Evolutionary conservation across 2,329 filamentous ascomycete species (phyloP).

Genomic region (Cladosporium velox): DNA sequence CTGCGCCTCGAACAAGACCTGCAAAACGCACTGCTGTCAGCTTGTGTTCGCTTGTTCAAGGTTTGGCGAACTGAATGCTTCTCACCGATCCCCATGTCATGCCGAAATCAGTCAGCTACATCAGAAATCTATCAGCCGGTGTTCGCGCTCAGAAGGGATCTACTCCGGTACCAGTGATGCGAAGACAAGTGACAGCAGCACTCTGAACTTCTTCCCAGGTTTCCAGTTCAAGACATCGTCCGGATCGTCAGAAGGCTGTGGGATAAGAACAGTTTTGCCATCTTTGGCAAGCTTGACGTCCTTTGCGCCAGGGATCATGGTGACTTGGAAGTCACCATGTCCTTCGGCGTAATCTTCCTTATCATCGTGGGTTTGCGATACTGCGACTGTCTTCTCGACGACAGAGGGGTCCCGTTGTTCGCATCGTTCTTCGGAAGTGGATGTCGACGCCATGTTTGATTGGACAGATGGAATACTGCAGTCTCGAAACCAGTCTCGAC

Average conservation of each 20-base stretch:
- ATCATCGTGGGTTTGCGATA: neutral
- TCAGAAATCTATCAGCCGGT: neutral
- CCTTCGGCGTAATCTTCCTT: neutral
- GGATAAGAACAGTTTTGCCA: slow-evolving; percentile 22
- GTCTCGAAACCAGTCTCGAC: no score
- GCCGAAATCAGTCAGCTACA: neutral
- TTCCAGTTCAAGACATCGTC: slow-evolving; percentile 25
- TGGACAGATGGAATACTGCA: no score
- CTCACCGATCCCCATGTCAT: neutral
- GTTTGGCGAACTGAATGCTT: neutral
- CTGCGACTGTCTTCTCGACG: neutral
- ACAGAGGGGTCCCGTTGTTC: neutral
- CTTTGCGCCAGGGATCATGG: neutral
- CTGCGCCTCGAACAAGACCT: neutral
- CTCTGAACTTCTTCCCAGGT: slow-evolving; percentile 29
- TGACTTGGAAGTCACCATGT: neutral
- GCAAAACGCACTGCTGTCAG: neutral
- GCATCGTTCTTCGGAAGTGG: neutral
- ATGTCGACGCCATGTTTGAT: neutral
- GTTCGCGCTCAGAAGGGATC: neutral
- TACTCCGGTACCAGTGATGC: slow-evolving; percentile 22
- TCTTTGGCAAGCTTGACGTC: slow-evolving; percentile 20
- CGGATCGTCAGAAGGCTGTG: slow-evolving; percentile 20
- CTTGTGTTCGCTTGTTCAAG: neutral
- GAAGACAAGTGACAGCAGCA: slow-evolving; percentile 28